These are phyloP conservation scores for Dillenia suffruticosa DNA, from an alignment of 164 flowering plant genomes.

Conservation along the genomic window DNA sequence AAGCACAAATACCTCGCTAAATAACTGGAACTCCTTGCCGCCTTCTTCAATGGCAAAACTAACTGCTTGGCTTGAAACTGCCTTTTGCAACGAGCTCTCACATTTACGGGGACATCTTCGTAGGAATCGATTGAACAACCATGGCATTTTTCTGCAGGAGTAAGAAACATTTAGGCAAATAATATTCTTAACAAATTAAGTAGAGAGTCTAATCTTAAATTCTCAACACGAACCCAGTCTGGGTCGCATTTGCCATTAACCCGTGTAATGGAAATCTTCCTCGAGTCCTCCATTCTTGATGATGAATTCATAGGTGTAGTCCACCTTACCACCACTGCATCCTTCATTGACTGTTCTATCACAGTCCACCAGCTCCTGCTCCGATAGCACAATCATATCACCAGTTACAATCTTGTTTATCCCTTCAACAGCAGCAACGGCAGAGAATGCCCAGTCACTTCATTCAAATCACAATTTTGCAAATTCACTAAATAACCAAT, in stretches of 20 bases:
- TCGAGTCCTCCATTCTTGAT: constrained; percentile 83
- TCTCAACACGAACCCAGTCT: constrained; percentile 33
- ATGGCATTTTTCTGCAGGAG: constrained; percentile 72
- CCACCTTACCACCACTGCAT: constrained; percentile 91
- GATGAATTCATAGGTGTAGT: constrained; percentile 76
- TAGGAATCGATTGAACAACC: constrained; percentile 72
- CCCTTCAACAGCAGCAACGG: constrained; percentile 72
- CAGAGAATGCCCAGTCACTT: constrained; percentile 94
- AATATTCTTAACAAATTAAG: too few species aligned
- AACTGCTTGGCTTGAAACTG: constrained; percentile 71
- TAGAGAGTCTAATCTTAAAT: neutral
- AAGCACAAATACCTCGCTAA: constrained; percentile 34
- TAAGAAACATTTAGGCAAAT: neutral
- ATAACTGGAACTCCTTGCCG: constrained; percentile 73
- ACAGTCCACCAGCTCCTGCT: constrained; percentile 87
- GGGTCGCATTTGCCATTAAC: constrained; percentile 50
- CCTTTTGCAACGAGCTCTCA: constrained; percentile 65
- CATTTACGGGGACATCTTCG: constrained; percentile 69
- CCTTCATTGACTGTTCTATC: constrained; percentile 70
- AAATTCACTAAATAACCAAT: neutral
- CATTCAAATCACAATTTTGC: constrained; percentile 4
- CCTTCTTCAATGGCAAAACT: constrained; percentile 83
- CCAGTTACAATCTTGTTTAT: constrained; percentile 68
- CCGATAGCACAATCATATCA: constrained; percentile 60
- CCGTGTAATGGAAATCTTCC: constrained; percentile 73